Evolutionary conservation across 2,329 filamentous ascomycete genomes (phyloP), one percentile per base, ranked within the genome.

Genomic region (Proliferodiscus dingleyae): DNA sequence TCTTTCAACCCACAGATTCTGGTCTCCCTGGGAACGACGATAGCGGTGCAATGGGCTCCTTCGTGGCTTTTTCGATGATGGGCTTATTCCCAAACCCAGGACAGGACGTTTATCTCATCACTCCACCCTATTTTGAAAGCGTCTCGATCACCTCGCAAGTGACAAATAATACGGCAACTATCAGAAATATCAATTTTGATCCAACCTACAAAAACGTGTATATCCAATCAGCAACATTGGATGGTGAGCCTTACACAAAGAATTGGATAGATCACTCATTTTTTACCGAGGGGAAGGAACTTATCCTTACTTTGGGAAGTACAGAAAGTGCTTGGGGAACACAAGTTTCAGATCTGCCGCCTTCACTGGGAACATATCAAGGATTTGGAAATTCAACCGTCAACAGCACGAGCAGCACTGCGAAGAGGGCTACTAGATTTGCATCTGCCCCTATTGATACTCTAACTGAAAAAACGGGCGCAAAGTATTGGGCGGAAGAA

Each of bases 11-110:
- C 1, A 75, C 74, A 0, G 67, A 76, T 0, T 68, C 64, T 1
- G 83, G 83, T 0, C 74, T 87, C 4, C 82, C 83, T 0, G 83
- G 83, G 0, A 87, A 87, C 59, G 83, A 87, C 46, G 83, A 87
- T 58, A 76, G 72, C 34, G 83, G 83, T 3, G 80, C 83, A 0
- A 86, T 87, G 59, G 59, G 47, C 1, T 54, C 54, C 0, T 60
- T 60, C n/a, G 44, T 51, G 1, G 56, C 55, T 0, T 55, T 60
- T 15, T 46, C 40, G 1, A 55, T 60, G 47, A 54, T 55, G 37
- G 58, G 58, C 0, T 62, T 86, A 4, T 87, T 82, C 58, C 83
- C 83, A 0, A 83, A 84, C 41, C 73, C 81, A 0, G 83, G 82
- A 0, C 83, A 86, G 55, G 68, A 85, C 50, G 80, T 85, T 0